Evolutionary conservation across 2,329 filamentous ascomycete species (phyloP).

Genomic region (Talaromyces verruculosus): DNA sequence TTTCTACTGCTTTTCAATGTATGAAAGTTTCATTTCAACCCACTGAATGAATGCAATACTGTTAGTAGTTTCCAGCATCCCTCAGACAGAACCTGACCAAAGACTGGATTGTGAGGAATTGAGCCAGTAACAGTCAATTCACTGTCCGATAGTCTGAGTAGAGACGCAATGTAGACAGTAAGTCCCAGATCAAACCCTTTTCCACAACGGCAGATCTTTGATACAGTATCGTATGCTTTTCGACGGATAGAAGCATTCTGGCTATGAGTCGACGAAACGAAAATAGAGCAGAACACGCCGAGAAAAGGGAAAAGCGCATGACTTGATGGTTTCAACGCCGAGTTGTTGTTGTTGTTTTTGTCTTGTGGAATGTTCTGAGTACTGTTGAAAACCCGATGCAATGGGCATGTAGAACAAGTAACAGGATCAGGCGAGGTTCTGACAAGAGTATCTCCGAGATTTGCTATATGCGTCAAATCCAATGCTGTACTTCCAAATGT

Average conservation of each 20-base stretch:
- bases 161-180: conserved; percentile 15
- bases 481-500: not conserved
- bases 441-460: conserved; percentile 15
- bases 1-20: not conserved
- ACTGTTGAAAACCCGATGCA: conserved; percentile 6
- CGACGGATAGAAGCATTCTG: not conserved
- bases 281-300: conserved; percentile 17
- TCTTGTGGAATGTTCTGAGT: not conserved
- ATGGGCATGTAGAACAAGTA: not conserved
- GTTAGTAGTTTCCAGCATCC: not conserved
- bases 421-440: not conserved
- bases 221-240: conserved; percentile 9
- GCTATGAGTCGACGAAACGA: conserved; percentile 11
- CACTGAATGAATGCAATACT: not conserved
- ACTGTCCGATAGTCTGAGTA: not conserved
- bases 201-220: conserved; percentile 10
- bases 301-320: conserved; percentile 14
- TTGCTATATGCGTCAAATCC: conserved; percentile 17
- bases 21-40: not conserved
- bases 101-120: not conserved
- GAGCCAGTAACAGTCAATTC: not conserved
- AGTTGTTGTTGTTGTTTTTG: not conserved
- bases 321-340: not conserved
- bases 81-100: not conserved
- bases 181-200: conserved; percentile 14